A percentile compares a stretch with the other conserved stretches of the same genome.
These are phyloP conservation scores for Xylariaceae sp. DNA, from an alignment of 2,329 filamentous ascomycete genomes.

Conservation along the genomic window DNA sequence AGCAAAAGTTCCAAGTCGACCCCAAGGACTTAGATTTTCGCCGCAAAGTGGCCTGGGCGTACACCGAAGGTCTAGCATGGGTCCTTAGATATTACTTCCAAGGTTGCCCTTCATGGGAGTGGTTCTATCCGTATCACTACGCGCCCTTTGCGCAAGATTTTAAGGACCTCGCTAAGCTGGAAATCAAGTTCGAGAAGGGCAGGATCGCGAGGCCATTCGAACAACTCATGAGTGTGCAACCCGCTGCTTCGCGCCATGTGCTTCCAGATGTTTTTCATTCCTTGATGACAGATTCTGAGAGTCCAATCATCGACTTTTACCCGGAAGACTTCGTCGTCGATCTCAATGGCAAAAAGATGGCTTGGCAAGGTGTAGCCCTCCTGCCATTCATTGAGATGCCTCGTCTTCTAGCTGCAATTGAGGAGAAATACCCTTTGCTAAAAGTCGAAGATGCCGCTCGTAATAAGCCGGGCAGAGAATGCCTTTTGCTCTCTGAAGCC, in stretches of 20 bases:
- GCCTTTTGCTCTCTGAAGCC: conserved; percentile 75
- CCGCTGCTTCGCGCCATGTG: conserved; percentile 85
- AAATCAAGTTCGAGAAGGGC: conserved; percentile 77
- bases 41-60: conserved; percentile 80
- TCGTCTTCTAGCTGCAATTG: conserved; percentile 74
- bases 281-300: conserved; percentile 82
- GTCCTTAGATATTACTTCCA: conserved; percentile 97
- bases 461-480: conserved; percentile 75
- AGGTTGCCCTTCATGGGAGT: conserved; percentile 96
- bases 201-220: conserved; percentile 87
- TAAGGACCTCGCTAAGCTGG: conserved; percentile 70
- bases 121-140: conserved; percentile 99
- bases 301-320: conserved; percentile 95
- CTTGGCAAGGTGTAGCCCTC: conserved; percentile 92
- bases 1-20: conserved; percentile 87
- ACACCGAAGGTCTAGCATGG: conserved; percentile 93
- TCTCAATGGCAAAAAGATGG: conserved; percentile 96
- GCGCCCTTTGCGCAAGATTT: conserved; percentile 97
- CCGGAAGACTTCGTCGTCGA: conserved; percentile 91
- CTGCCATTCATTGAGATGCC: conserved; percentile 95
- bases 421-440: conserved; percentile 73
- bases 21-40: conserved; percentile 79
- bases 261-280: conserved; percentile 83
- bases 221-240: conserved; percentile 96
- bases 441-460: conserved; percentile 70